Base-by-base conservation (phyloP, 495 filamentous ascomycete genomes). In the Staphylotrichum longicolle region DNA sequence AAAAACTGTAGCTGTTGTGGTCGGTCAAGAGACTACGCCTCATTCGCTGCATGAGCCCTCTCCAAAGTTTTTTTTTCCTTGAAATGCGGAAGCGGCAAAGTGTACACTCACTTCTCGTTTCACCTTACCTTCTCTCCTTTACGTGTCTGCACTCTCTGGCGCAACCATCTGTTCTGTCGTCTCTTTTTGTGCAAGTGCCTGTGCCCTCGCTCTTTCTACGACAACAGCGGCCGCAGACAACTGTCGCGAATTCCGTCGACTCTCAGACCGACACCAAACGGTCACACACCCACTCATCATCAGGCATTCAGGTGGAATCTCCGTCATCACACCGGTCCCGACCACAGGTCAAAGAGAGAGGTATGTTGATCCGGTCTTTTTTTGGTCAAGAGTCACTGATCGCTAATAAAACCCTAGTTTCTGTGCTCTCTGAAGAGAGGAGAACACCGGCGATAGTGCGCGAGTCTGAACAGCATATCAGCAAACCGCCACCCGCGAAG, bases 1-100 rank as follows among this genome's bases (percentile, higher is more conserved):
- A 5, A 3, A 40, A 54, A 12, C 8, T 33, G 11, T n/a, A 9
- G 48, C 14, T 14, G 2, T 5, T 34, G 41, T 48, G 55, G 55
- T 57, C 48, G 55, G 45, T 10, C 14, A 11, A 27, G 27, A 57
- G 7, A 2, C 8, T 2, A 15, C 35, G 14, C 12, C 54, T 8
- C 39, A 35, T 57, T 10, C 39, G 55, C 44, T 44, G 48, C 55
- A 42, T 8, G 7, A 48, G 33, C 53, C 32, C n/a, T 7, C 15
- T 4, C 3, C 3, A 34, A 34, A 7, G 4, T 10, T 4, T 57
- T 39, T 39, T 27, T 27, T 27, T 27, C 20, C 33, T 48, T n/a
- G 33, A 47, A 39, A 57, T 57, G 55, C 47, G n/a, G 7, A 57
- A 37, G 15, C 12, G 55, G 34, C 55, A 20, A 40, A 32, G n/a